Base-by-base conservation (phyloP, 2,329 filamentous ascomycete species). In the Colletotrichum cereale region DNA sequence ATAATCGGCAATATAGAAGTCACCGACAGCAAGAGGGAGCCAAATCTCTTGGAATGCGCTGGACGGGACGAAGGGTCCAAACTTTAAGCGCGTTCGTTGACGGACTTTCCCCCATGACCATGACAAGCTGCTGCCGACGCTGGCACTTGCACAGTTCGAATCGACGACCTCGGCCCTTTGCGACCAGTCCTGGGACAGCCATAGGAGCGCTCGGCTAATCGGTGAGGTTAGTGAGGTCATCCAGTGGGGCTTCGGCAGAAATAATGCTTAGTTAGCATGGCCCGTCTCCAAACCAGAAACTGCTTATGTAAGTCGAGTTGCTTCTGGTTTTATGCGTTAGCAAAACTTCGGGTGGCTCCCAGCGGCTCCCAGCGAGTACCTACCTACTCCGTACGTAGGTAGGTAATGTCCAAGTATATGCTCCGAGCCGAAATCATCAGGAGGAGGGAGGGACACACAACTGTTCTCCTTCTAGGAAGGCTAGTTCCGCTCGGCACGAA, bases 161-260 rank as follows among this genome's bases (percentile, higher is more conserved):
- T 57, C 55, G 50, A 56, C 56, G 63, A 71, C 67, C 67, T 67
- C 63, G 67, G 64, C 50, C 67, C 48, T 62, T 71, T 56, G 42
- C 48, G 52, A 62, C 48, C 26, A 21, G 36, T 34, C 21, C 44
- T 50, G 31, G 24, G 24, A 47, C 47, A 31, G 42, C 57, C 50
- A 48, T 66, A 48, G 21, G 21, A 24, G 44, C 50, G 50, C 44
- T 71, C 68, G 68, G 68, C 47, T 71, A 71, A 70, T 53, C 44
- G 53, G 62, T 55, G 55, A 60, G 62, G 64, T 71, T 42, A 62
- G 62, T 55, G 55, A 60, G 62, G 64, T 71, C 50, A 62, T n/a
- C 38, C 26, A 40, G 67, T 66, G 50, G 64, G 57, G 50, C 29
- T 56, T 67, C 48, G 63, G 56, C 21, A 67, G 38, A 67, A 48